Conservation (phyloP, 2,329 filamentous ascomycete species). For the Alternaria solani region DNA sequence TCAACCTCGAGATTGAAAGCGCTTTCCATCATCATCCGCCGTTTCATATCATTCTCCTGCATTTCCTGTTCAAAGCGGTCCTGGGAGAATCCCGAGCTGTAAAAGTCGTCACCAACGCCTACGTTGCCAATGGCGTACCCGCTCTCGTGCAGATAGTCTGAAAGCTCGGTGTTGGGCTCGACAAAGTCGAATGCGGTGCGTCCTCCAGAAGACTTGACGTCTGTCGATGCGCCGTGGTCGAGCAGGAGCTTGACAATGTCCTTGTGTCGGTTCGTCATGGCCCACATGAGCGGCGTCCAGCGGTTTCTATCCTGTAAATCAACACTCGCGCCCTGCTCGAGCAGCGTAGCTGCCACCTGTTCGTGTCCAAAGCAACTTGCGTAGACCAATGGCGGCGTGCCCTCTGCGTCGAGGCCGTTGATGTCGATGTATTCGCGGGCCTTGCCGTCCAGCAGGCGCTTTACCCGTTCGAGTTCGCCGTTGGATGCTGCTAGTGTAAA, state of each 20-base stretch:
- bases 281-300: constrained; percentile 99
- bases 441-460: constrained; percentile 75
- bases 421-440: constrained; percentile 81
- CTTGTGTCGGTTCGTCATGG: constrained; percentile 98
- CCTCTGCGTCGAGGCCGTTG: constrained; percentile 89
- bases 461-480: constrained; percentile 84
- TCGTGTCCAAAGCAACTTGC: constrained; percentile 98
- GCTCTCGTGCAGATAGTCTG: constrained; percentile 91
- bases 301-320: constrained; percentile 95
- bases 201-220: constrained; percentile 92
- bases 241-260: constrained; percentile 91
- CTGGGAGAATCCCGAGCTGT: constrained; percentile 88
- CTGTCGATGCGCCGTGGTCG: constrained; percentile 92
- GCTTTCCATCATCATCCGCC: constrained; percentile 99
- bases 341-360: constrained; percentile 81
- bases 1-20: constrained; percentile 97
- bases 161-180: constrained; percentile 94
- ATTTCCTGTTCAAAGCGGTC: constrained; percentile 97
- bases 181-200: constrained; percentile 96
- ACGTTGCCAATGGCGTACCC: constrained; percentile 88
- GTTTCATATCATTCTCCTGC: constrained; percentile 93
- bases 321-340: constrained; percentile 86
- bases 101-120: constrained; percentile 88
- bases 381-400: constrained; percentile 95
- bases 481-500: constrained; percentile 97